A percentile compares a stretch with the other conserved stretches of the same genome.
phyloP scores from a whole-genome alignment of 441 rosid genomes.

The Iberis amara region DNA sequence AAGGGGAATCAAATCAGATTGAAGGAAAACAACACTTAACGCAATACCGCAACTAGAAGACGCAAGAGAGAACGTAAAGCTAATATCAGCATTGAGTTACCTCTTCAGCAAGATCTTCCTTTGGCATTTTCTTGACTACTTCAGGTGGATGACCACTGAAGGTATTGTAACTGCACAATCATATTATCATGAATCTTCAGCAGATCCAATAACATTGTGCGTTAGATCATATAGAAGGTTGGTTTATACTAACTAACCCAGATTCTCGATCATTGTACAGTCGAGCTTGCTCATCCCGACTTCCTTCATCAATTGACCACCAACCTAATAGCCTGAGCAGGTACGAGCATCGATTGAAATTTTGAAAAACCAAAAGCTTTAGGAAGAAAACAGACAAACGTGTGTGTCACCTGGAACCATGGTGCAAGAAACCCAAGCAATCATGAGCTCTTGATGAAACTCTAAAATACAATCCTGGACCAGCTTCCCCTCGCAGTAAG shows the following conservation, averaged over 20 bases:
- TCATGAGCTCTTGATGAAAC: slow-evolving; percentile 68
- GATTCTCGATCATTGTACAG: slow-evolving; percentile 61
- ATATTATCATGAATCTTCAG: slow-evolving; percentile 13
- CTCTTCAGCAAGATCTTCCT: slow-evolving; percentile 93
- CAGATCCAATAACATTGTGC: background rate
- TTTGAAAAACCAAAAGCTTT: background rate
- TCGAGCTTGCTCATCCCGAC: slow-evolving; percentile 86
- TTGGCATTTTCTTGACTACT: slow-evolving; percentile 94
- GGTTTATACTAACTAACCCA: slow-evolving; percentile 49
- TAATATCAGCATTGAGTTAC: slow-evolving; percentile 33
- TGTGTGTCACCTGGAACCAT: slow-evolving; percentile 79
- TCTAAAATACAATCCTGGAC: slow-evolving; percentile 66
- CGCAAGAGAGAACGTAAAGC: slow-evolving; percentile 6
- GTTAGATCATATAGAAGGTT: background rate
- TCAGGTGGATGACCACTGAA: slow-evolving; percentile 96
- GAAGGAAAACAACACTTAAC: slow-evolving; percentile 28
- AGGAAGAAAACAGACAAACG: background rate
- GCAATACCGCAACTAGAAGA: slow-evolving; percentile 34
- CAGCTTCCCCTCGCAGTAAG: slow-evolving; percentile 64
- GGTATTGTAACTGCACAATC: slow-evolving; percentile 71
- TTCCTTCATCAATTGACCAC: slow-evolving; percentile 99
- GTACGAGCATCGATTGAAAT: slow-evolving; percentile 9
- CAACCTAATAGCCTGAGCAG: slow-evolving; percentile 79
- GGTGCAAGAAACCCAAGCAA: slow-evolving; percentile 86
- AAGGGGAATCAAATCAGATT: slow-evolving; percentile 9